Evolutionary conservation across 345 rosid genomes (phyloP), one percentile per base, ranked within the genome.

Genomic region (sweet orange (Citrus sinensis)): DNA sequence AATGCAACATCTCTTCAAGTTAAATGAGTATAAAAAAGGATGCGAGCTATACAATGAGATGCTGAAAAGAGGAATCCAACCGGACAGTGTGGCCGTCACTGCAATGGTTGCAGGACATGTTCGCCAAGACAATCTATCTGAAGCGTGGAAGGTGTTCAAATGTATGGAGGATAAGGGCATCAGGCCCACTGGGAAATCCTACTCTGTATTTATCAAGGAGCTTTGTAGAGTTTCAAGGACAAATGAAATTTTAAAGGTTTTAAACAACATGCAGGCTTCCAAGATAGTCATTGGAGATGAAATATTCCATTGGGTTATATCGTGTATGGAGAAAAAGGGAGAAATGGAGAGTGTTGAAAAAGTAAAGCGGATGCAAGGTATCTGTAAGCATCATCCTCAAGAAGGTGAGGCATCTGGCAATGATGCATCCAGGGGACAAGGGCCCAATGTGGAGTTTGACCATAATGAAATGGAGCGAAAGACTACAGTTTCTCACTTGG

Each of bases 111-210:
- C 89, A 13, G 97, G 93, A 69, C 84, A 91, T 76, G 73, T 91
- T 76, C 85, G 86, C 61, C 85, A 89, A 65, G 84, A 87, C 79
- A 80, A 72, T 30, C 66, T 92, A 78, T 86, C 90, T 24, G 90
- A 91, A 87, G 98, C 97, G 39, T 91, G 96, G 93, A 69, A 87
- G 79, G 83, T 88, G 80, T 88, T 94, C 73, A 70, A 85, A 54
- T 74, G 81, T 66, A 86, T 89, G 90, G 89, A 86, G 83, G 86
- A 85, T 25, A 86, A 81, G 78, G 92, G 97, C 54, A 84, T 82
- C 76, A 82, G 80, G 80, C 91, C 86, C 37, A 88, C 88, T 71
- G 64, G 83, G 85, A 90, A 88, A 84, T 79, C 86, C 32, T 92
- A 88, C 76, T 84, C 87, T 35, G 78, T 87, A 55, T 89, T 91